Evolutionary conservation across 129 eudicot species (phyloP), one percentile per base, ranked within the genome.

Genomic region (Smallanthus sonchifolius): DNA sequence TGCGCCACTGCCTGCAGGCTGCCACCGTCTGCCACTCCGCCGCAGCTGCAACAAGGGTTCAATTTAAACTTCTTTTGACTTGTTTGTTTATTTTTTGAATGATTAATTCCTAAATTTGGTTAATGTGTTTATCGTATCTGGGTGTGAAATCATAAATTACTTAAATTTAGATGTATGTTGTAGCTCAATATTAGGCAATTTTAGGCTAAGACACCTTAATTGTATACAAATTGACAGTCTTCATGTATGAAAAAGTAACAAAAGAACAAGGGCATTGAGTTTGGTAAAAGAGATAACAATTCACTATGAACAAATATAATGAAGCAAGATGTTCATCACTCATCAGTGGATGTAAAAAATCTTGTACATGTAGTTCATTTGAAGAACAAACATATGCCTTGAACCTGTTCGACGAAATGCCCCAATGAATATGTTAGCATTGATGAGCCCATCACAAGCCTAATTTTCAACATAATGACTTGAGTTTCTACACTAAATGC

Each of bases 391-490:
- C 40, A 14, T 24, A 56, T 56, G 4, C 63, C 69, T 42, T 15
- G 5, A 77, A 77, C 69, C 75, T 59, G 76, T 77, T 77, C 44
- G 81, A 56, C 42, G 34, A 77, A 77, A 77, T 77, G 81, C 43
- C 65, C 48, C 76, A 77, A 45, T 69, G 64, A 69, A 69, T 44
- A 7, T 36, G 4, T 35, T 69, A 30, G 56, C 47, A 66, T 16
- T 30, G 0, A 10, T 3, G 32, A 51, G 73, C 44, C 15, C 32
- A 37, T 52, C n/a, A 24, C 56, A 38, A 14, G 24, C 42, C 47
- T 56, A 4, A 20, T 55, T 55, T 28, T 72, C n/a, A 1, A 10
- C 3, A 15, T 43, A 54, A 30, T 59, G 28, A 59, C 65, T 59
- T 59, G 9, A 16, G 39, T 32, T 11, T 32, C 40, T 13, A 60